phyloP scores from a whole-genome alignment of 257 asterid species.

The Cinchona pubescens region DNA sequence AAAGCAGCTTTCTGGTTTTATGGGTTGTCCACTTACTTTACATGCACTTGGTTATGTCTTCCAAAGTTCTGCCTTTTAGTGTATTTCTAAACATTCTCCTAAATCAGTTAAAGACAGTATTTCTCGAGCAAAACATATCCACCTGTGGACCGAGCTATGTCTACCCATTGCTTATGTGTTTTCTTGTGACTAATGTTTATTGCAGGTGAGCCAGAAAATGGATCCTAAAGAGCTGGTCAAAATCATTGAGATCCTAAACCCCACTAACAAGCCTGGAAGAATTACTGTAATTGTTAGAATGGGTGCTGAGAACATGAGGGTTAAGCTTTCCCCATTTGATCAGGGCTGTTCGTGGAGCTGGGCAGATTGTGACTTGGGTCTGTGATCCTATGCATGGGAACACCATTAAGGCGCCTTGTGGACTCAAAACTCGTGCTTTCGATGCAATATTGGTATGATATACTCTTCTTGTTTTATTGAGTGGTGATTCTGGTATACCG shows the following conservation, averaged over 20 bases:
- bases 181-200: conserved; percentile 13
- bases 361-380: conserved; percentile 82
- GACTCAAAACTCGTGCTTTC: conserved; percentile 81
- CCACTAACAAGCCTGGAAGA: conserved; percentile 74
- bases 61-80: not conserved
- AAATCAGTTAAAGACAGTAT: not conserved
- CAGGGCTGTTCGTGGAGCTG: conserved; percentile 79
- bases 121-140: not conserved
- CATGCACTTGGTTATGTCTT: not conserved
- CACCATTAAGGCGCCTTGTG: conserved; percentile 87
- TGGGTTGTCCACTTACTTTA: not conserved
- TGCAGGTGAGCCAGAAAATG: conserved; percentile 91
- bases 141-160: not conserved
- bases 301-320: conserved; percentile 95
- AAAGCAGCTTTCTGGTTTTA: not conserved
- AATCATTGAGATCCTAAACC: conserved; percentile 64
- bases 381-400: conserved; percentile 91
- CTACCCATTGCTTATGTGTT: too few species aligned
- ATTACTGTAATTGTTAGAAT: conserved; percentile 71
- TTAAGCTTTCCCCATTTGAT: conserved; percentile 74
- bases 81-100: not conserved
- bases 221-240: conserved; percentile 76
- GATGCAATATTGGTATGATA: conserved; percentile 71
- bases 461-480: conserved; percentile 16
- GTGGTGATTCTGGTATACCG: not conserved